phyloP scores from a whole-genome alignment of 768 basidiomycete species.

The Rhodosporidiobolus odoratus region DNA sequence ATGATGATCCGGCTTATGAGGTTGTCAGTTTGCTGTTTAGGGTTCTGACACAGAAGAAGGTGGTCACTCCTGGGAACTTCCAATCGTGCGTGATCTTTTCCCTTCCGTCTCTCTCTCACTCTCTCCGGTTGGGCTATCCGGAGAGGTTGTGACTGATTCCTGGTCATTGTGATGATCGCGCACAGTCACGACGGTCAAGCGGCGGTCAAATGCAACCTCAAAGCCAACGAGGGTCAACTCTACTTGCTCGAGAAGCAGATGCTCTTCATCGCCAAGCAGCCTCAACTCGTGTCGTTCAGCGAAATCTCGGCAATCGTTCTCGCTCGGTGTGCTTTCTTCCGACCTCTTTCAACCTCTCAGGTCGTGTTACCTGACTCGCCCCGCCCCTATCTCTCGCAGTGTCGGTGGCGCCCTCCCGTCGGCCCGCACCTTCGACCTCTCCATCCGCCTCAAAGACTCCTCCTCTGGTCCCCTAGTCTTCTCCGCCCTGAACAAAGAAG shows the following conservation, averaged over 20 bases:
- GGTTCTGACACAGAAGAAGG: conserved; percentile 81
- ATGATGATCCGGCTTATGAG: conserved; percentile 91
- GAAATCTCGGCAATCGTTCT: conserved; percentile 87
- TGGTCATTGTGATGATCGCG: neutral
- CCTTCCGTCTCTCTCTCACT: neutral
- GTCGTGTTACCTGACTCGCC: neutral
- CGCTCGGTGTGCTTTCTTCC: conserved; percentile 57
- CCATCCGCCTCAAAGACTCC: conserved; percentile 75
- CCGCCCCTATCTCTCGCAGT: conserved; percentile 45
- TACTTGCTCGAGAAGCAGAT: conserved; percentile 97
- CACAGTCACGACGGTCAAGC: conserved; percentile 77
- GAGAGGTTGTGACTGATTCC: too few species aligned
- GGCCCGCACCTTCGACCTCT: conserved; percentile 88
- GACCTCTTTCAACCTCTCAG: neutral
- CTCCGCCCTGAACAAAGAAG: conserved; percentile 91
- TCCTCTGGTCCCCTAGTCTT: conserved; percentile 62
- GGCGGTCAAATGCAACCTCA: conserved; percentile 95
- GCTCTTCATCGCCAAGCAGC: conserved; percentile 95
- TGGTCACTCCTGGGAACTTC: conserved; percentile 78
- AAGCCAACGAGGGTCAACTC: conserved; percentile 91
- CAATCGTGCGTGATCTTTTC: conserved; percentile 57
- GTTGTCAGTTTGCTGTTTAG: conserved; percentile 92
- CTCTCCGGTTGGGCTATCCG: too few species aligned
- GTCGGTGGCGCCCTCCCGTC: conserved; percentile 81
- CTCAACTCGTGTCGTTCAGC: conserved; percentile 77